Conservation (phyloP, 208 protist genomes). For the Leptomonas seymouri region DNA sequence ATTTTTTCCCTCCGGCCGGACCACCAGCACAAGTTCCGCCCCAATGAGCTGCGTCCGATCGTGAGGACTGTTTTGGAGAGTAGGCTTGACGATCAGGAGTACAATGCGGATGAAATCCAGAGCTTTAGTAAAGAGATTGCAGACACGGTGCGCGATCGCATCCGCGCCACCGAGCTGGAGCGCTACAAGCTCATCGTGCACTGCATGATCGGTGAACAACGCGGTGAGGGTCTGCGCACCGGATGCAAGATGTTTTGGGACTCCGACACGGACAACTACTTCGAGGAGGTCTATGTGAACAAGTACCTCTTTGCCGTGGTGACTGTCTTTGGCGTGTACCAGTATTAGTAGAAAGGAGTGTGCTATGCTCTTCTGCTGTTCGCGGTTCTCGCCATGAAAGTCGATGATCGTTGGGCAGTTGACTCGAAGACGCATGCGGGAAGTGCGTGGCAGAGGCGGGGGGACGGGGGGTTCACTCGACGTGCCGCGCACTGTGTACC, state of each 20-base stretch:
- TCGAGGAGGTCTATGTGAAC: constrained; percentile 93
- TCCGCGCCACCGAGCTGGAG: constrained; percentile 84
- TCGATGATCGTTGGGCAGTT: no score
- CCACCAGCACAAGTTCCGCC: constrained; percentile 85
- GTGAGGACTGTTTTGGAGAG: constrained; percentile 76
- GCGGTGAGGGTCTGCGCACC: constrained; percentile 88
- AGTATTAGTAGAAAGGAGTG: constrained; percentile 81
- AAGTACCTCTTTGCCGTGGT: constrained; percentile 90
- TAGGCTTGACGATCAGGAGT: constrained; percentile 86
- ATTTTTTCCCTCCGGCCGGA: constrained; percentile 92
- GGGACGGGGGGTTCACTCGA: no score
- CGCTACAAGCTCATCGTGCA: constrained; percentile 94
- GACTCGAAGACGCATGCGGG: no score
- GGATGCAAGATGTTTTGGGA: constrained; percentile 97
- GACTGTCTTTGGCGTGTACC: constrained; percentile 93
- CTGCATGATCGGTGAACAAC: constrained; percentile 95
- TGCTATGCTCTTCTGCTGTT: not conserved
- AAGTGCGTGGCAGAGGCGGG: no score
- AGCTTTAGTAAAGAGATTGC: constrained; percentile 94
- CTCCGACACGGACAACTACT: constrained; percentile 94
- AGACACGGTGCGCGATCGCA: constrained; percentile 86
- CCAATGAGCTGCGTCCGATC: constrained; percentile 79
- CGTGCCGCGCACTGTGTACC: no score
- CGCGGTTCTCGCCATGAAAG: not conserved
- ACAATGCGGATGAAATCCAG: constrained; percentile 91